Conservation (phyloP, 2,329 filamentous ascomycete species). For the Aspergillus proliferans region DNA sequence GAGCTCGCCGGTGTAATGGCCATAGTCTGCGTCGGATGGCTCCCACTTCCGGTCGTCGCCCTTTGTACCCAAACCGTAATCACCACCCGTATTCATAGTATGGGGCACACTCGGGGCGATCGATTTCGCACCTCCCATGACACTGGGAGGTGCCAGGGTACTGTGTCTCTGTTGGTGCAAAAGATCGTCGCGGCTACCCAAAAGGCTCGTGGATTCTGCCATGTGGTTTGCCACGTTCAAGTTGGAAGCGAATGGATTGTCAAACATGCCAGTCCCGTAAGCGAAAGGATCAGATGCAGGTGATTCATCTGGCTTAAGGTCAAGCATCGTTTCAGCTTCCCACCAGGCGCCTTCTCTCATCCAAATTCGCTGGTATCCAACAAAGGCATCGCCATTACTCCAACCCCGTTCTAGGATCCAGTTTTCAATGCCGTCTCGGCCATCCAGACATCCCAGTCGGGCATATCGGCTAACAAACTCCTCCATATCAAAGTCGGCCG, state of each 20-base stretch:
- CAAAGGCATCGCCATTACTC: constrained; percentile 94
- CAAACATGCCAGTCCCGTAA: constrained; percentile 56
- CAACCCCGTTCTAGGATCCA: constrained; percentile 93
- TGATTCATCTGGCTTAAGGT: constrained; percentile 64
- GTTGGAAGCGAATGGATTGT: constrained; percentile 64
- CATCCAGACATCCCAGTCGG: constrained; percentile 78
- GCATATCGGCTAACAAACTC: constrained; percentile 84
- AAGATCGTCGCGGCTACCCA: constrained; percentile 68
- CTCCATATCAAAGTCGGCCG: constrained; percentile 88
- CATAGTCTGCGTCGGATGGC: constrained; percentile 64
- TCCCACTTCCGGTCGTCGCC: constrained; percentile 72
- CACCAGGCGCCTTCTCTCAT: constrained; percentile 93
- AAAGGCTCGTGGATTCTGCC: constrained; percentile 54
- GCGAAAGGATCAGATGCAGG: constrained; percentile 40
- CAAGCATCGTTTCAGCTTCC: constrained; percentile 95
- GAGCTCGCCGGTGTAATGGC: constrained; percentile 60
- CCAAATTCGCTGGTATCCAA: constrained; percentile 90
- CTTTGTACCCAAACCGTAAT: constrained; percentile 83
- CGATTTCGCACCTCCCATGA: constrained; percentile 49
- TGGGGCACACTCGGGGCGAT: constrained; percentile 42
- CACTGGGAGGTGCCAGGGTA: constrained; percentile 41
- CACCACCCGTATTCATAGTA: constrained; percentile 61
- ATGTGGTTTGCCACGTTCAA: constrained; percentile 47
- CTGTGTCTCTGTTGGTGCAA: constrained; percentile 42
- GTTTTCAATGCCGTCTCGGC: constrained; percentile 84